A percentile compares a stretch with the other conserved stretches of the same genome.
phyloP scores from a whole-genome alignment of 2,329 filamentous ascomycete genomes.

The Bipolaris bicolor region DNA sequence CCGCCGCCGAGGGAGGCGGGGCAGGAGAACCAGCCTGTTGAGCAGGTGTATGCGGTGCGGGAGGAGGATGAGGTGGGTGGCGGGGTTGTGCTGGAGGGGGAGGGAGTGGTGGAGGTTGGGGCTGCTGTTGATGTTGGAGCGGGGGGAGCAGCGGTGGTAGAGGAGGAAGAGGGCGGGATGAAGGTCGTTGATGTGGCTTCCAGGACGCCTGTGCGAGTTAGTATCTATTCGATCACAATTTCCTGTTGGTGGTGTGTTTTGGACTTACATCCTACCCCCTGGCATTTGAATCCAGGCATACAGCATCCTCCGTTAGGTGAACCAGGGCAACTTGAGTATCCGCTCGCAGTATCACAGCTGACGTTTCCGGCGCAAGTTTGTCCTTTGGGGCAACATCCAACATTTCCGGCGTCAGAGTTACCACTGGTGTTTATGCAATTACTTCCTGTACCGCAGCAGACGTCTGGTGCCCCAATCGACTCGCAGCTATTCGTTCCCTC shows the following conservation, averaged over 20 bases:
- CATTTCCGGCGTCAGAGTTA: slow-evolving; percentile 67
- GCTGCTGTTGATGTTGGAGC: slow-evolving; percentile 36
- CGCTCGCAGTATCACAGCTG: slow-evolving; percentile 63
- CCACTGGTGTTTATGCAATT: slow-evolving; percentile 61
- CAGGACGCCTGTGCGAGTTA: slow-evolving; percentile 33
- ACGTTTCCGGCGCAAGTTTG: slow-evolving; percentile 68
- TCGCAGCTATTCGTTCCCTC: slow-evolving; percentile 69
- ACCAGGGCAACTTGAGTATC: slow-evolving; percentile 68
- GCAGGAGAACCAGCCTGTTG: slow-evolving; percentile 55
- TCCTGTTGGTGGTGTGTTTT: too few relatives aligned
- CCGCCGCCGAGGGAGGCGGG: slow-evolving; percentile 56
- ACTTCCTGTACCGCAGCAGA: slow-evolving; percentile 72
- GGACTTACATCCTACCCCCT: slow-evolving; percentile 71
- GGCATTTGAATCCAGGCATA: slow-evolving; percentile 72
- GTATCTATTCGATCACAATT: not conserved
- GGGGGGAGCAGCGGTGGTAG: slow-evolving; percentile 46
- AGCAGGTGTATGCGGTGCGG: slow-evolving; percentile 47
- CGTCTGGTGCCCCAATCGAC: slow-evolving; percentile 68
- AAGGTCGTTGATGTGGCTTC: slow-evolving; percentile 40
- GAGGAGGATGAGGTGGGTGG: slow-evolving; percentile 13
- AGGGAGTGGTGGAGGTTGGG: slow-evolving; percentile 34
- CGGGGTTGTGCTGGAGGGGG: slow-evolving; percentile 15
- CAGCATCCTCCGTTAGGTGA: slow-evolving; percentile 76
- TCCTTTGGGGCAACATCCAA: slow-evolving; percentile 77
- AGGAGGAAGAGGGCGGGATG: slow-evolving; percentile 34